These are phyloP conservation scores for Ceratocystis destructans DNA, from an alignment of 2,329 filamentous ascomycete genomes.

Conservation along the genomic window DNA sequence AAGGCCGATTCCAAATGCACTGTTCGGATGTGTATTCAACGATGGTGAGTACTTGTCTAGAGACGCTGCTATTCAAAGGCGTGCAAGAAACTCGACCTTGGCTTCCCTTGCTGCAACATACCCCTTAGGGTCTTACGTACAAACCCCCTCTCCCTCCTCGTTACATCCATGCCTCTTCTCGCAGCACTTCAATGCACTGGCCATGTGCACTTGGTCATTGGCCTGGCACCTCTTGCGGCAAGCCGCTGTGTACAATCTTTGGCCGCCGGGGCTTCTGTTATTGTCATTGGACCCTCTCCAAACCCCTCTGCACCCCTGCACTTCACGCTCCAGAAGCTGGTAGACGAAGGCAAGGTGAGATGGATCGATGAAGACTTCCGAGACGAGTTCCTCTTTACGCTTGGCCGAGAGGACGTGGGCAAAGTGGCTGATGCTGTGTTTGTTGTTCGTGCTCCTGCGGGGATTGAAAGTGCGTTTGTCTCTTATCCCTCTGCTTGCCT, in stretches of 20 bases:
- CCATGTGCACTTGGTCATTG: slow-evolving; percentile 73
- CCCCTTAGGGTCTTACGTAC: not conserved
- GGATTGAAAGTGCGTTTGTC: not conserved
- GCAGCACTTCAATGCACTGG: slow-evolving; percentile 55
- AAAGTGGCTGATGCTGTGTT: slow-evolving; percentile 83
- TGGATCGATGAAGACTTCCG: slow-evolving; percentile 55
- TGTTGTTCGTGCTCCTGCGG: slow-evolving; percentile 41
- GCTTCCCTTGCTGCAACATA: not conserved
- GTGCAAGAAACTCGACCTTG: not conserved
- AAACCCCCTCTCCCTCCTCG: not conserved
- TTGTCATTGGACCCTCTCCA: slow-evolving; percentile 53
- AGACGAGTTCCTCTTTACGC: slow-evolving; percentile 54
- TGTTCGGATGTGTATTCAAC: not conserved
- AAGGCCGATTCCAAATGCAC: not conserved
- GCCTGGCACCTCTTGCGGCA: slow-evolving; percentile 75
- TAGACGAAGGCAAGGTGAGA: slow-evolving; percentile 51
- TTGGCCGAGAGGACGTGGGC: slow-evolving; percentile 70
- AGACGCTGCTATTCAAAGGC: not conserved
- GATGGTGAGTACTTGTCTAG: not conserved
- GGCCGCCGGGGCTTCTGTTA: slow-evolving; percentile 65
- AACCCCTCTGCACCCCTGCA: slow-evolving; percentile 42
- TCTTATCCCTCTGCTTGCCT: not conserved
- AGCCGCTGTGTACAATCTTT: slow-evolving; percentile 68
- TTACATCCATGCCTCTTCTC: slow-evolving; percentile 36
- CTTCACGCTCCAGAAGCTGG: slow-evolving; percentile 44